Evolutionary conservation across 2,329 filamentous ascomycete species (phyloP).

Genomic region (Aspergillus sp.): DNA sequence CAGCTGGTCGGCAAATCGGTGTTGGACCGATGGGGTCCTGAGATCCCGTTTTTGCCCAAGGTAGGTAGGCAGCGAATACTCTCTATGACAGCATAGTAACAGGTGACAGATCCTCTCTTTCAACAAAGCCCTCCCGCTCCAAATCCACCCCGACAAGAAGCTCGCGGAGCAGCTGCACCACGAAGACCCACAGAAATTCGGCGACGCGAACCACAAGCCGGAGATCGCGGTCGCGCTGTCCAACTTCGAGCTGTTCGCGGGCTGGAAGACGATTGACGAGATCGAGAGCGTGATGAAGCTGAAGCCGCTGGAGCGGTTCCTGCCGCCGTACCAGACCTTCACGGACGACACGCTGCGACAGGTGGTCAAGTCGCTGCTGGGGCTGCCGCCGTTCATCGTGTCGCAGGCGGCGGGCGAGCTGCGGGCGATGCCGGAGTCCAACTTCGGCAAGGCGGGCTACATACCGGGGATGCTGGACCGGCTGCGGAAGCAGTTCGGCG

Average conservation of each 20-base stretch:
- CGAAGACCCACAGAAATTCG: conserved; percentile 56
- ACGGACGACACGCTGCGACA: conserved; percentile 50
- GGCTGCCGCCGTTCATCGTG: conserved; percentile 43
- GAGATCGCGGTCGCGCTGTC: conserved; percentile 66
- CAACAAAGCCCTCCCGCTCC: conserved; percentile 62
- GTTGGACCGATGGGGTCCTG: conserved; percentile 51
- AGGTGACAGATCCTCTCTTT: conserved; percentile 56
- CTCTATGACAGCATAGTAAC: background rate
- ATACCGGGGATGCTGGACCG: conserved; percentile 57
- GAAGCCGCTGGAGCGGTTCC: conserved; percentile 45
- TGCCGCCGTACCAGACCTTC: conserved; percentile 42
- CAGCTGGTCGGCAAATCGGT: conserved; percentile 55
- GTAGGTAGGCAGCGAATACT: conserved; percentile 19
- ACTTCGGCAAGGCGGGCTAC: conserved; percentile 47
- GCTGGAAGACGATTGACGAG: conserved; percentile 57
- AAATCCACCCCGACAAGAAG: conserved; percentile 64
- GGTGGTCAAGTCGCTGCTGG: conserved; percentile 48
- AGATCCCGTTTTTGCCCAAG: conserved; percentile 66
- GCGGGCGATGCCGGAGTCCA: conserved; percentile 36
- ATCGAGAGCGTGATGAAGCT: conserved; percentile 52
- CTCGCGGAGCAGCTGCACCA: conserved; percentile 56
- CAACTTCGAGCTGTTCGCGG: conserved; percentile 66
- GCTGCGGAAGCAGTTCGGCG: conserved; percentile 55
- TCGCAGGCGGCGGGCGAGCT: conserved; percentile 46
- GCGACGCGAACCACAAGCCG: conserved; percentile 68